These are phyloP conservation scores for Vanderwaltozyma yarrowii DNA, from an alignment of 805 yeast genomes.

Conservation along the genomic window DNA sequence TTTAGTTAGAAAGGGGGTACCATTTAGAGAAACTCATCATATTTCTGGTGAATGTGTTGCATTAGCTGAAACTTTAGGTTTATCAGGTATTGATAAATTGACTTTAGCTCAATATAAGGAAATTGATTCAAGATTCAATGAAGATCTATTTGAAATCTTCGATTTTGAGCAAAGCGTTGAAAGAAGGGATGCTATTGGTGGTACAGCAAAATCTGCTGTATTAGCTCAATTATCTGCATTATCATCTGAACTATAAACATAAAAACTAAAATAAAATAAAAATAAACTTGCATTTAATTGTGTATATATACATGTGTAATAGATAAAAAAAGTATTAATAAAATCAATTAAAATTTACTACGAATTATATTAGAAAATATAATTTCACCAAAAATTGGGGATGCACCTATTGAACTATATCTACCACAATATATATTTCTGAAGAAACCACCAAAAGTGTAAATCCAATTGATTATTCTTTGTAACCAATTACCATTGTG, in stretches of 20 bases:
- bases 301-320: neutral
- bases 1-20: slow-evolving; percentile 94
- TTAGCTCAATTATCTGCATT: slow-evolving; percentile 47
- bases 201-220: slow-evolving; percentile 91
- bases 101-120: slow-evolving; percentile 63
- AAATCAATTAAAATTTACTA: neutral
- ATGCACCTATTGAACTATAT: slow-evolving; percentile 10
- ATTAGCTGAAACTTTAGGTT: slow-evolving; percentile 64
- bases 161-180: slow-evolving; percentile 91
- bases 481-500: slow-evolving; percentile 15
- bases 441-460: slow-evolving; percentile 9
- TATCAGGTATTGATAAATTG: slow-evolving; percentile 81
- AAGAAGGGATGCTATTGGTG: slow-evolving; percentile 94
- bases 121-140: slow-evolving; percentile 72
- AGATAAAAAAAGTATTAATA: no score
- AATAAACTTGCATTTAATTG: neutral
- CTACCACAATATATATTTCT: slow-evolving; percentile 14
- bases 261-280: neutral
- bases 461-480: slow-evolving; percentile 5
- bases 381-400: neutral
- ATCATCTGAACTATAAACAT: neutral
- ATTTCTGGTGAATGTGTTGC: slow-evolving; percentile 97
- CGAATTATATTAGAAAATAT: neutral
- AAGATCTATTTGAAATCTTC: slow-evolving; percentile 77
- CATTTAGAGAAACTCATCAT: slow-evolving; percentile 98